Evolutionary conservation across 1,139 yeast species (phyloP), one percentile per base, ranked within the genome.

Genomic region (Hyphopichia burtonii): DNA sequence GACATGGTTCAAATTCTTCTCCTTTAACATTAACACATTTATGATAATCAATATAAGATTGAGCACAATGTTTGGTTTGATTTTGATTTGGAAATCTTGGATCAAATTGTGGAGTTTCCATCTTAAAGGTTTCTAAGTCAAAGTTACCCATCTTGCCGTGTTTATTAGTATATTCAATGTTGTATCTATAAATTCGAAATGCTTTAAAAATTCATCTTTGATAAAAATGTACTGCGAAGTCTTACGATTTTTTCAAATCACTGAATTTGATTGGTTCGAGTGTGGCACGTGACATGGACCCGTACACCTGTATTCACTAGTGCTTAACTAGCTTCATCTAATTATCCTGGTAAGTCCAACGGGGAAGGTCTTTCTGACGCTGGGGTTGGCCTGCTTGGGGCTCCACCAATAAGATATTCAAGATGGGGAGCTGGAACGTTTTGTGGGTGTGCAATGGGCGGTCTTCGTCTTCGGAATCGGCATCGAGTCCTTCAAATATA

Each of bases 31-130:
- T 86, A 66, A 93, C 82, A 77, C 99, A 93, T 74, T 90, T 91
- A 85, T 87, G 93, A 83, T 91, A 93, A 73, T 93, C 99, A 61
- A 93, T 89, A 76, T 91, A 93, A 54, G 94, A 80, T 76, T 91
- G 98, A 82, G 94, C 94, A 80, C 99, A 91, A 79, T 91, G 96
- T 76, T 86, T 90, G 61, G 96, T 86, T 74, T 91, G 99, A 82
- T 91, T 93, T 70, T 83, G 91, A 78, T 88, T 83, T 56, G 99
- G 98, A 83, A 88, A 89, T 72, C 96, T 84, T 60, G 95, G 86
- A 71, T 87, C 93, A 74, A 85, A 86, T 63, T 87, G 93, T 52
- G 89, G 93, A 49, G 95, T 86, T 55, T 82, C 87, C 65, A 86
- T 76, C 63, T 73, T 73, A 59, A 73, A 73, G 53, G 58, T 71